phyloP scores from a whole-genome alignment of 495 filamentous ascomycete genomes.

The Staphylotrichum tortipilum region DNA sequence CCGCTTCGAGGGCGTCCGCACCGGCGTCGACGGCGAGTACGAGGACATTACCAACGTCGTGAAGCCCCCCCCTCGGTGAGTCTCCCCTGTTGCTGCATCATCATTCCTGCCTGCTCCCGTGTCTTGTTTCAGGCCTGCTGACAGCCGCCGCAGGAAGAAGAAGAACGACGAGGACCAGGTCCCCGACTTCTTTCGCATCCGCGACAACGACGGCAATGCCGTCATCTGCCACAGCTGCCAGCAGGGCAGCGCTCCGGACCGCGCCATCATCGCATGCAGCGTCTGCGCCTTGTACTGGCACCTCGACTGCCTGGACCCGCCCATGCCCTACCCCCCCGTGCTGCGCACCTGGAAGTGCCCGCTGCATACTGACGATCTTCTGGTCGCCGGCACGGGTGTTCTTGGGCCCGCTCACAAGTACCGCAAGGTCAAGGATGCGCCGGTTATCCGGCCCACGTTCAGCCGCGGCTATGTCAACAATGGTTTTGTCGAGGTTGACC shows the following conservation, averaged over 20 bases:
- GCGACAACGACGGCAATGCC: conserved; percentile 56
- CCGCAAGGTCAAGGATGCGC: conserved; percentile 45
- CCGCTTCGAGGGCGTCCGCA: conserved; percentile 64
- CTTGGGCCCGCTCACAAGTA: conserved; percentile 42
- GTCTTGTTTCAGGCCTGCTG: conserved; percentile 21
- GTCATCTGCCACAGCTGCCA: conserved; percentile 67
- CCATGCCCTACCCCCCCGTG: conserved; percentile 65
- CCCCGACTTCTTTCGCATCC: conserved; percentile 56
- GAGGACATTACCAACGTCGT: conserved; percentile 44
- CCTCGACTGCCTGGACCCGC: conserved; percentile 82
- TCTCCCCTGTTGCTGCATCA: conserved; percentile 2
- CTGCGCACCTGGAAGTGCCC: conserved; percentile 80
- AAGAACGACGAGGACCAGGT: conserved; percentile 50
- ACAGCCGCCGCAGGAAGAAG: conserved; percentile 37
- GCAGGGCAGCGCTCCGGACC: conserved; percentile 44
- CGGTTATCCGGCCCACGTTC: conserved; percentile 37
- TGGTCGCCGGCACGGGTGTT: conserved; percentile 29
- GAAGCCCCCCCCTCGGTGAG: conserved; percentile 34
- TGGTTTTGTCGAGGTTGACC: conserved; percentile 68
- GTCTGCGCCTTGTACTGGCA: conserved; percentile 78
- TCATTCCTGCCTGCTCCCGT: too few relatives aligned
- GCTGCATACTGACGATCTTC: conserved; percentile 61
- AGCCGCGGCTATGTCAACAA: conserved; percentile 61
- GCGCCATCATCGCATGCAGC: conserved; percentile 70
- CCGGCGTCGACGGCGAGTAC: conserved; percentile 70